phyloP scores from a whole-genome alignment of 1,284 basidiomycete genomes.

The Peniophora sp. region DNA sequence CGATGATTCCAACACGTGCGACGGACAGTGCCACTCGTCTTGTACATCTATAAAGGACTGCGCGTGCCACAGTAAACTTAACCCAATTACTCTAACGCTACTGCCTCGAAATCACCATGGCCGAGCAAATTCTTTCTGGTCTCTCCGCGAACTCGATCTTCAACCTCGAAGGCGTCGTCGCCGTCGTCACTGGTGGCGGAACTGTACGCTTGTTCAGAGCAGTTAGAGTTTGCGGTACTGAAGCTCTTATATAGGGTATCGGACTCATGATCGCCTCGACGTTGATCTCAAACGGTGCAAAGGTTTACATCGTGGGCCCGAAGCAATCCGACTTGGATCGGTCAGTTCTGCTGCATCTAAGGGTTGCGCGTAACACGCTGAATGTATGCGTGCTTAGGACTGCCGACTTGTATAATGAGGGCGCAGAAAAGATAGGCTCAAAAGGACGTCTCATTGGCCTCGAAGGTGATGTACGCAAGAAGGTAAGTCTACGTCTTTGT shows the following conservation, averaged over 20 bases:
- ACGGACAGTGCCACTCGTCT: no score
- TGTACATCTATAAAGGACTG: no score
- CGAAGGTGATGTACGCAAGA: slow-evolving; percentile 36
- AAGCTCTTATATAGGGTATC: slow-evolving; percentile 28
- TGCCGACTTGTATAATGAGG: slow-evolving; percentile 31
- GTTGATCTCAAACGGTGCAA: slow-evolving; percentile 41
- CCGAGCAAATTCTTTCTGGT: slow-evolving; percentile 26
- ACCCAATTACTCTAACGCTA: no score
- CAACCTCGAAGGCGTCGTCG: slow-evolving; percentile 35
- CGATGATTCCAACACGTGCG: no score
- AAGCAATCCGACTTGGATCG: slow-evolving; percentile 34
- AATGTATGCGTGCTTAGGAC: slow-evolving; percentile 17
- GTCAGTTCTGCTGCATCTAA: slow-evolving; percentile 11
- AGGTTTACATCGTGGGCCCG: slow-evolving; percentile 40
- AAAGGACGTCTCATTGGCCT: slow-evolving; percentile 33
- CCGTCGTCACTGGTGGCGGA: slow-evolving; percentile 41
- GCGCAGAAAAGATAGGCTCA: slow-evolving; percentile 20
- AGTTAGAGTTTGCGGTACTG: neutral
- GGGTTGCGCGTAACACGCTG: neutral
- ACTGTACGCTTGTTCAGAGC: slow-evolving; percentile 26
- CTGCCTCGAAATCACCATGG: slow-evolving; percentile 18
- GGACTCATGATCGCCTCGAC: slow-evolving; percentile 40
- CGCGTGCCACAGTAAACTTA: no score
- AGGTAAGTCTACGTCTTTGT: slow-evolving; percentile 20
- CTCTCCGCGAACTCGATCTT: slow-evolving; percentile 33